These are phyloP conservation scores for Geosmithia putterillii DNA, from an alignment of 2,329 filamentous ascomycete species.

Conservation along the genomic window DNA sequence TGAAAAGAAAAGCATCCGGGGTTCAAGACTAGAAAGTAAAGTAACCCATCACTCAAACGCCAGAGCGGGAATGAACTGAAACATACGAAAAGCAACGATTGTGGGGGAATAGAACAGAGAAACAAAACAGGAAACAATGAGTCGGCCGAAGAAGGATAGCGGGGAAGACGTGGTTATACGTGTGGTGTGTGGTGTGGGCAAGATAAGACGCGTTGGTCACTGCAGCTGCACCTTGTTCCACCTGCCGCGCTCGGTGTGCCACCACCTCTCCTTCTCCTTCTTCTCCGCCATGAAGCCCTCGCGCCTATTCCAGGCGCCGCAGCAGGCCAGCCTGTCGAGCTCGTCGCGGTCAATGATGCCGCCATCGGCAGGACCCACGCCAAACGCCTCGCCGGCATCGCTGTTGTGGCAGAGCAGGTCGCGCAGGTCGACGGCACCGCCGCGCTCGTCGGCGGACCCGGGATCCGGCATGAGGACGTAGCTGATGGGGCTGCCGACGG, in stretches of 20 bases:
- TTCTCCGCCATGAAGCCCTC: conserved; percentile 25
- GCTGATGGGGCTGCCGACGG: conserved; percentile 40
- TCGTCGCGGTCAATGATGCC: no score
- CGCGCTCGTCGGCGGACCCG: conserved; percentile 42
- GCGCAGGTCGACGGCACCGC: conserved; percentile 38
- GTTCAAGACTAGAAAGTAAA: no score
- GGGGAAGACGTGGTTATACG: not conserved
- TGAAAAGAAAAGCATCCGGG: no score
- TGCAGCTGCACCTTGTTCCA: conserved; percentile 20
- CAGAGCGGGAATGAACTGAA: no score
- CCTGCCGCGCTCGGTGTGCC: conserved; percentile 34
- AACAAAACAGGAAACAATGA: no score
- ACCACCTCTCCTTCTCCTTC: conserved; percentile 37
- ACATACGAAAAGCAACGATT: no score
- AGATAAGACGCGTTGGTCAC: not conserved
- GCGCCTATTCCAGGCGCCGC: conserved; percentile 32
- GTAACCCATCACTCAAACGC: no score
- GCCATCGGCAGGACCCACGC: not conserved
- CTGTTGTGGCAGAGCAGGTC: conserved; percentile 34
- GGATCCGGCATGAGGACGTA: conserved; percentile 49
- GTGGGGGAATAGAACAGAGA: no score
- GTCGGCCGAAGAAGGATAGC: not conserved
- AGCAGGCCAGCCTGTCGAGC: conserved; percentile 29
- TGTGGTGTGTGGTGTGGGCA: not conserved
- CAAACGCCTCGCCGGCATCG: conserved; percentile 27